Base-by-base conservation (phyloP, 257 asterid genomes). In the Orobanche coerulescens region DNA sequence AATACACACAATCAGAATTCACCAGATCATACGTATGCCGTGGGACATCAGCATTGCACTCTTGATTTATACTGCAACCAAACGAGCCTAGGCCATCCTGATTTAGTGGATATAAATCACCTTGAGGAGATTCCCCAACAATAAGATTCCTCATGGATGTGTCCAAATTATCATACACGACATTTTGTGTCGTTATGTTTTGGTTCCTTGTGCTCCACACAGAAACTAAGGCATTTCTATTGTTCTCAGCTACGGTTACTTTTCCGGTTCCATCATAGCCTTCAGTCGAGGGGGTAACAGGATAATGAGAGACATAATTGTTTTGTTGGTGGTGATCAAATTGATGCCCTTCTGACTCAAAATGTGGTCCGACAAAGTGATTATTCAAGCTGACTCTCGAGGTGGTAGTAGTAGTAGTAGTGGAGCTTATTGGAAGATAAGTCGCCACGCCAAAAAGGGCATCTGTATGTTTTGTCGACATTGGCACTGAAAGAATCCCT, bases 1-100 rank as follows among this genome's bases (percentile, higher is more conserved):
- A 70, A 59, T 68, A 65, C 78, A 76, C 87, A n/a, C 58, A 68
- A 30, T 81, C 86, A 14, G 68, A 75, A 71, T 49, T 79, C 64
- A 62, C 47, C 11, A 78, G 50, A 58, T 73, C 82, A 51, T 70
- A 77, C 69, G 74, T 63, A 64, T 67, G 72, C 26, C 76, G 73
- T 34, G 79, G 68, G 44, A 61, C 70, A 57, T 77, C 92, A 49
- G 62, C 59, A 52, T 69, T 33, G 55, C 61, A 65, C 43, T 61
- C 78, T 46, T 75, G 74, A 46, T 78, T n/a, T n/a, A n/a, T 65
- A 63, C 11, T 40, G 76, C 33, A 74, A 64, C 52, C 70, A 2
- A 77, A 52, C 24, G 79, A 69, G 64, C 76, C 75, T 51, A 49
- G 1, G 48, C 16, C 44, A 10, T 70, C 76, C 37, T 18, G 13